Percentiles rank a stretch among this genome's conserved stretches.
Evolutionary conservation across 2,329 filamentous ascomycete genomes (phyloP).

Genomic region (Aspergillus oerlinghausenensis): DNA sequence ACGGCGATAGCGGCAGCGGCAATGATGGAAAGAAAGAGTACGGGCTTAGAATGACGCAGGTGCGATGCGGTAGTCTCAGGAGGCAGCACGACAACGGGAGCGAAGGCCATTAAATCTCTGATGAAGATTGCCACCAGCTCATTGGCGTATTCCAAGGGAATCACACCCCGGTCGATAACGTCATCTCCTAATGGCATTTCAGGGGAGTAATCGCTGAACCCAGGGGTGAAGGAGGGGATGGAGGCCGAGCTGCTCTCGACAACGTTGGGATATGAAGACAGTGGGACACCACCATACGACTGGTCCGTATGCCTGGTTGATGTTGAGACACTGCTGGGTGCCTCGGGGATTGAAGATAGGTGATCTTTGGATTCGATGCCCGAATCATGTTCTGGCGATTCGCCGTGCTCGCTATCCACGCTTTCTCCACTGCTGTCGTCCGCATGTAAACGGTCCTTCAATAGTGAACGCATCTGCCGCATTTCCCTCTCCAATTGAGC

Average conservation of each 20-base stretch:
- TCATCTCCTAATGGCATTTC: constrained; percentile 19
- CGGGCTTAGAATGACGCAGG: constrained; percentile 48
- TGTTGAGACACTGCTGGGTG: constrained; percentile 16
- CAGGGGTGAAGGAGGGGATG: constrained; percentile 17
- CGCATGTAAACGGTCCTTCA: constrained; percentile 27
- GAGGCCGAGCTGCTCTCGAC: constrained; percentile 17
- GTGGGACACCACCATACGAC: constrained; percentile 19
- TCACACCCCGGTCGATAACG: constrained; percentile 29
- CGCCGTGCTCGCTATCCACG: constrained; percentile 22
- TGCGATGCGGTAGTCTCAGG: constrained; percentile 25
- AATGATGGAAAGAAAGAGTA: constrained; percentile 67
- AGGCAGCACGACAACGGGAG: constrained; percentile 28
- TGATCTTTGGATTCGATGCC: constrained; percentile 17
- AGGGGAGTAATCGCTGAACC: constrained; percentile 14
- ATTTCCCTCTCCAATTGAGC: constrained; percentile 36
- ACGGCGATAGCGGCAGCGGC: constrained; percentile 59
- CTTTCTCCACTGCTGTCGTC: constrained; percentile 27
- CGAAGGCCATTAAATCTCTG: constrained; percentile 25
- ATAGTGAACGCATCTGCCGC: constrained; percentile 33
- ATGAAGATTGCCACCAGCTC: constrained; percentile 30
- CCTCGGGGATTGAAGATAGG: constrained; percentile 18
- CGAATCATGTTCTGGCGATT: constrained; percentile 18
- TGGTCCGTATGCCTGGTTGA: constrained; percentile 20
- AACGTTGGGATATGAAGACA: constrained; percentile 15
- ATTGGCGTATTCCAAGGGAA: constrained; percentile 28